phyloP scores from a whole-genome alignment of 179 eudicot genomes.

The Nepenthes alata region DNA sequence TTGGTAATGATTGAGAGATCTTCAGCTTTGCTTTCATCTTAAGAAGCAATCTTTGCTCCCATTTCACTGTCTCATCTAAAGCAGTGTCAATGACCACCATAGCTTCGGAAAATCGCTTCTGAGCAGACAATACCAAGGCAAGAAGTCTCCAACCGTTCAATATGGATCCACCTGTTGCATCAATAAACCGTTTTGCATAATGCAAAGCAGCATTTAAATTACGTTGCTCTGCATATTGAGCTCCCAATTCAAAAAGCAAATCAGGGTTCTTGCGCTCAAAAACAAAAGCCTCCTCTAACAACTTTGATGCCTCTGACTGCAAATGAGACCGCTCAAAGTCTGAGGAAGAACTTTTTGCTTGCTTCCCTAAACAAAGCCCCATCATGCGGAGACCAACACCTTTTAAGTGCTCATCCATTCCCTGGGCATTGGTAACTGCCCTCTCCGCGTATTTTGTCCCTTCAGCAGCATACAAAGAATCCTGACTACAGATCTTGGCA shows the following conservation, averaged over 20 bases:
- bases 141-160: slow-evolving; percentile 44
- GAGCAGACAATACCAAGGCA: slow-evolving; percentile 34
- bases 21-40: slow-evolving; percentile 39
- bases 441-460: slow-evolving; percentile 36
- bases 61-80: slow-evolving; percentile 42
- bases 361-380: slow-evolving; percentile 34
- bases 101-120: slow-evolving; percentile 36
- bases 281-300: slow-evolving; percentile 28
- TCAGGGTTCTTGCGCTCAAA: slow-evolving; percentile 25
- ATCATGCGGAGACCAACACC: slow-evolving; percentile 29
- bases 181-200: slow-evolving; percentile 34
- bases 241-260: slow-evolving; percentile 30
- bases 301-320: slow-evolving; percentile 33
- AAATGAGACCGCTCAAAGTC: slow-evolving; percentile 37
- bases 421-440: slow-evolving; percentile 20
- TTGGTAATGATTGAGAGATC: slow-evolving; percentile 29
- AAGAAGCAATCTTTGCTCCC: slow-evolving; percentile 43
- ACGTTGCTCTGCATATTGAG: slow-evolving; percentile 36
- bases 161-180: slow-evolving; percentile 39
- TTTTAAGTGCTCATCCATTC: slow-evolving; percentile 28
- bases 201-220: slow-evolving; percentile 27
- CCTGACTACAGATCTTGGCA: slow-evolving; percentile 32
- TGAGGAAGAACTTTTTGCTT: slow-evolving; percentile 31
- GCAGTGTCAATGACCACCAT: slow-evolving; percentile 46
- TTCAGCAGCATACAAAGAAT: slow-evolving; percentile 27